Evolutionary conservation across 2,329 filamentous ascomycete species (phyloP), one percentile per base, ranked within the genome.

Genomic region (Lecanicillium sp.): DNA sequence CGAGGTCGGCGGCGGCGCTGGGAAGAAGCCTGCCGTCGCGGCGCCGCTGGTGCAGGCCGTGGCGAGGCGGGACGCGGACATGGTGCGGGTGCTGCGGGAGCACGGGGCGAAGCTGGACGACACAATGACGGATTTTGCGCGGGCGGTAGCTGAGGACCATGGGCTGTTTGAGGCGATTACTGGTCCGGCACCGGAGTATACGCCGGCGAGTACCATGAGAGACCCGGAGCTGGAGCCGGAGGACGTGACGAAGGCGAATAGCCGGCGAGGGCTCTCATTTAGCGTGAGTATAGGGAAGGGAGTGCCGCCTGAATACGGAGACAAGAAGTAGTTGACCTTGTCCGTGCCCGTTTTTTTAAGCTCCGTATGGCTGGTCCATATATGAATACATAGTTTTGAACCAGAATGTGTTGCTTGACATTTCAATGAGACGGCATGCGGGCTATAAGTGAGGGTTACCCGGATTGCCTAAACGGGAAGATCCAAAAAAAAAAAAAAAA

Each of bases 31-130:
- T 29, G 17, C 12, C 23, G 33, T 17, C 30, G 44, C 24, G 17
- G 33, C 61, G 12, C 64, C 65, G 6, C 47, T 68, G 40, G 54
- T 65, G 52, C 58, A 62, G 43, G 64, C 64, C 5, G 49, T 66
- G 14, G 44, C 55, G 27, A 58, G 51, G 24, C 56, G 59, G 9
- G 55, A 67, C 23, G 10, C 55, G 0, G 56, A 60, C 10, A 29
- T 66, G 51, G 54, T 67, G 20, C 51, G 50, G 49, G 10, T 66
- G 36, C 52, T 69, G 2, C 54, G 49, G 10, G 50, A 56, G 1
- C 46, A 62, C 36, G 64, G 62, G 0, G 65, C 62, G 0, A 56
- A 59, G 40, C 46, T 55, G 4, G 54, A 56, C 6, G 51, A 57
- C 26, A 55, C 57, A 1, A 56, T 54, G 3, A 46, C 44, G 2